Evolutionary conservation across 306 rosid species (phyloP), one percentile per base, ranked within the genome.

Genomic region (Fragaria ananassa): DNA sequence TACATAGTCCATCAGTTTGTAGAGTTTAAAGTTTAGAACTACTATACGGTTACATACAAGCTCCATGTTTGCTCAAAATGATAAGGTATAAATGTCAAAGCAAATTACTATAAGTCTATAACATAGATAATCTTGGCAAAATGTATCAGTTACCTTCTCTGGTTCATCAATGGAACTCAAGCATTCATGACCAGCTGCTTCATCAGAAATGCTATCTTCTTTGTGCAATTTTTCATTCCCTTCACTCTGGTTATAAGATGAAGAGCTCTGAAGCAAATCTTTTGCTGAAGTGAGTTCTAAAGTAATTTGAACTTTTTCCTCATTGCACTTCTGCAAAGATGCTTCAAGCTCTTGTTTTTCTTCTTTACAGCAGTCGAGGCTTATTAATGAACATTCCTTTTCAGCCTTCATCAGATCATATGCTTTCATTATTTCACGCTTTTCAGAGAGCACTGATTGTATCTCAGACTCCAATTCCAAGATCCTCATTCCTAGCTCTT

Each of bases 361-460:
- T 88, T 91, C 97, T 86, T 89, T 92, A 79, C 97, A 96, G 89
- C 98, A 96, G 75, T 96, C 97, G 19, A 96, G 97, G 89, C 88
- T 82, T 85, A 96, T 96, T 42, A 77, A 74, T 23, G 97, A 93
- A 87, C 99, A 96, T 83, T 96, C 99, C 67, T 96, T 92, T 86
- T 96, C 98, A 81, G 97, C 98, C 84, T 91, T 88, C 82, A 89
- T 76, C 75, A 89, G 83, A 70, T 96, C 99, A 85, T 86, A 96
- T 4, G 90, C 93, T 50, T 81, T 96, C 86, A 82, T 72, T 82
- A 96, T 74, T 80, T 96, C 96, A 73, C 97, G 96, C 81, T 89
- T 96, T 72, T 91, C 98, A 75, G 97, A 83, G 63, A 96, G 76
- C 37, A 85, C 85, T 68, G 84, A 85, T 51, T 91, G 96, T 77